Percentiles rank a stretch among this genome's conserved stretches.
These are phyloP conservation scores for Orbilia quercus DNA, from an alignment of 2,329 filamentous ascomycete species.

Conservation along the genomic window DNA sequence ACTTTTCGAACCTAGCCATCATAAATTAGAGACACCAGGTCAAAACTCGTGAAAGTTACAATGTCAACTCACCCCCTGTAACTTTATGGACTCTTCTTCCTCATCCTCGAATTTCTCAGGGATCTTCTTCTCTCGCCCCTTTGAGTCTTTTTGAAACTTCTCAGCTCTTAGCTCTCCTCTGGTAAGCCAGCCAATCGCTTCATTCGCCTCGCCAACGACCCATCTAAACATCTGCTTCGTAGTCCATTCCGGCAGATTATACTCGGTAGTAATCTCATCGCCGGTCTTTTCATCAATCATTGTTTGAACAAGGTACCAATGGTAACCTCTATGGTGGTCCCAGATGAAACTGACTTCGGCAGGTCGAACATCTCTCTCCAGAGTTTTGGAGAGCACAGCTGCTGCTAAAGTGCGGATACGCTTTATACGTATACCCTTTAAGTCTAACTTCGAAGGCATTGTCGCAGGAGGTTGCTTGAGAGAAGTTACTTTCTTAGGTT, in stretches of 20 bases:
- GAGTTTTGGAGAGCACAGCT: slow-evolving; percentile 1
- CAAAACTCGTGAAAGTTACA: neutral
- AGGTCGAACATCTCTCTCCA: neutral
- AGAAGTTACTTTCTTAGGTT: too few relatives aligned
- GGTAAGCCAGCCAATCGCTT: slow-evolving; percentile 23
- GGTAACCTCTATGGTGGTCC: slow-evolving; percentile 11
- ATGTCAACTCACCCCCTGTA: slow-evolving; percentile 18
- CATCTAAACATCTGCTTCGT: slow-evolving; percentile 34
- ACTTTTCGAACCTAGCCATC: slow-evolving; percentile 9
- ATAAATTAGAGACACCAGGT: neutral
- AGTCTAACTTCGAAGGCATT: slow-evolving; percentile 1
- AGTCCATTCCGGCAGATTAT: slow-evolving; percentile 26
- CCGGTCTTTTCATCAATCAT: slow-evolving; percentile 1
- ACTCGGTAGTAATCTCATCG: slow-evolving; percentile 1
- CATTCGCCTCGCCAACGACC: slow-evolving; percentile 12
- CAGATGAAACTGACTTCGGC: slow-evolving; percentile 18
- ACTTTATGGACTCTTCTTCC: neutral
- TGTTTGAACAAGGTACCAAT: slow-evolving; percentile 20
- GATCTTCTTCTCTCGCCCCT: neutral
- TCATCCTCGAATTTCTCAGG: neutral
- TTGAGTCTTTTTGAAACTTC: neutral
- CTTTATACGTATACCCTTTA: slow-evolving; percentile 21
- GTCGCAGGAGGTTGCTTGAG: neutral
- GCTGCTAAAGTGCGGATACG: slow-evolving; percentile 19
- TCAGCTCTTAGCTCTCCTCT: slow-evolving; percentile 31